phyloP scores from a whole-genome alignment of 2,329 filamentous ascomycete species.

The Sclerotinia nivalis region DNA sequence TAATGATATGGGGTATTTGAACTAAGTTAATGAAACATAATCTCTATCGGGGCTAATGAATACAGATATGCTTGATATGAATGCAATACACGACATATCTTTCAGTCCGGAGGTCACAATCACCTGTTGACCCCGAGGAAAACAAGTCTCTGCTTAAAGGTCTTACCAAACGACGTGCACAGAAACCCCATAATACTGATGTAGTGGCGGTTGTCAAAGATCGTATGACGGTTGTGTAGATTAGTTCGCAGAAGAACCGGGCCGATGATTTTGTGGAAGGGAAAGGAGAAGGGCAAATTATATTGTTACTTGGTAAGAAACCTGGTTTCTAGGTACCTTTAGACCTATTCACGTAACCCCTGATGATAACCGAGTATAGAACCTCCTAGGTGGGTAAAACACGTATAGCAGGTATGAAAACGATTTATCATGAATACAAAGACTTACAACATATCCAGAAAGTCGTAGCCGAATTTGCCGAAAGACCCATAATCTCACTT shows the following conservation, averaged over 20 bases:
- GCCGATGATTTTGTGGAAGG: background rate
- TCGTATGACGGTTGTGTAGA: background rate
- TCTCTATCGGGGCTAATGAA: background rate
- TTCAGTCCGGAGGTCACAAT: background rate
- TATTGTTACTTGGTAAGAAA: background rate
- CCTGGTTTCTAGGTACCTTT: background rate
- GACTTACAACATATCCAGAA: background rate
- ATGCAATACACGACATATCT: background rate
- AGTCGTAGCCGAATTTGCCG: background rate
- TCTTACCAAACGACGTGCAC: background rate
- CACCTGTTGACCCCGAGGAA: background rate
- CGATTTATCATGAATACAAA: background rate
- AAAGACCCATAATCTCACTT: background rate
- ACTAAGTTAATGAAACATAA: background rate
- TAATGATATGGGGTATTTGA: background rate
- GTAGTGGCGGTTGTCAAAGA: background rate
- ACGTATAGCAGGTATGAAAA: background rate
- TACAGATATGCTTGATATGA: background rate
- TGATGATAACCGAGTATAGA: background rate
- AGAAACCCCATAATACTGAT: background rate
- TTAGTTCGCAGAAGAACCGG: background rate
- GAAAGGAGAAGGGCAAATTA: conserved; percentile 1
- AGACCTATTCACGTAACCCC: background rate
- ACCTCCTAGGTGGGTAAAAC: background rate
- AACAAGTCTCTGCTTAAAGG: background rate